These are phyloP conservation scores for Suhomyces coccinellae DNA, from an alignment of 1,139 yeast genomes.

Conservation along the genomic window DNA sequence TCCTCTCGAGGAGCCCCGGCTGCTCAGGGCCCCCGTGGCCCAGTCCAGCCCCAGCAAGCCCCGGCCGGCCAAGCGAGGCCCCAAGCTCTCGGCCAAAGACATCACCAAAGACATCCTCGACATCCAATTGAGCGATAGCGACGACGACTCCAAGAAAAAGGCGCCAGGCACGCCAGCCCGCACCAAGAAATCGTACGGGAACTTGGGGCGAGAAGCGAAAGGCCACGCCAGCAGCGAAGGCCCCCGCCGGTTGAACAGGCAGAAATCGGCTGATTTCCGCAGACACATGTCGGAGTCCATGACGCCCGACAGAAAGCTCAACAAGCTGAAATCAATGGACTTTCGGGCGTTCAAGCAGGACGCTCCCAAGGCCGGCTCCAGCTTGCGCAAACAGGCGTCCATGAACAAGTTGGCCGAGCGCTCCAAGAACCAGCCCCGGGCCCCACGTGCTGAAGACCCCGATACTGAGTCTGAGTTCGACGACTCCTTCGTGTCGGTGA, in stretches of 20 bases:
- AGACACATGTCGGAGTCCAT: slow-evolving; percentile 13
- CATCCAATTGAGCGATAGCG: slow-evolving; percentile 26
- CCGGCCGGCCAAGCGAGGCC: background rate
- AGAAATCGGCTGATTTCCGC: slow-evolving; percentile 16
- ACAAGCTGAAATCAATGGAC: slow-evolving; percentile 17
- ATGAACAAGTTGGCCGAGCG: slow-evolving; percentile 5
- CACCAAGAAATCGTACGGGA: slow-evolving; percentile 13
- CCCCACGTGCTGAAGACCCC: slow-evolving; percentile 7
- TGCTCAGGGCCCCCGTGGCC: background rate
- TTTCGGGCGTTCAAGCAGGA: slow-evolving; percentile 10
- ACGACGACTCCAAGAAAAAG: slow-evolving; percentile 15
- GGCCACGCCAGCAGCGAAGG: slow-evolving; percentile 1
- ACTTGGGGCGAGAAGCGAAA: slow-evolving; percentile 5
- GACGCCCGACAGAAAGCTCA: slow-evolving; percentile 12
- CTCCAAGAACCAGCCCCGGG: background rate
- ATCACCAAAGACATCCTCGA: slow-evolving; percentile 29
- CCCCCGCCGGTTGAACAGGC: slow-evolving; percentile 12
- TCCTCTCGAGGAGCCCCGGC: slow-evolving; percentile 1
- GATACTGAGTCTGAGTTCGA: slow-evolving; percentile 16
- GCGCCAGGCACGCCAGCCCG: slow-evolving; percentile 1
- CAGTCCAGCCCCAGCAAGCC: slow-evolving; percentile 2
- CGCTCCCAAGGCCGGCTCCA: background rate
- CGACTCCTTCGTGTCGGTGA: slow-evolving; percentile 12
- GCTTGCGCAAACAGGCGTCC: slow-evolving; percentile 12
- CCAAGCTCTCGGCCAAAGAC: slow-evolving; percentile 17